Evolutionary conservation across 2,329 filamentous ascomycete species (phyloP).

Genomic region (Aspergillus sp.): DNA sequence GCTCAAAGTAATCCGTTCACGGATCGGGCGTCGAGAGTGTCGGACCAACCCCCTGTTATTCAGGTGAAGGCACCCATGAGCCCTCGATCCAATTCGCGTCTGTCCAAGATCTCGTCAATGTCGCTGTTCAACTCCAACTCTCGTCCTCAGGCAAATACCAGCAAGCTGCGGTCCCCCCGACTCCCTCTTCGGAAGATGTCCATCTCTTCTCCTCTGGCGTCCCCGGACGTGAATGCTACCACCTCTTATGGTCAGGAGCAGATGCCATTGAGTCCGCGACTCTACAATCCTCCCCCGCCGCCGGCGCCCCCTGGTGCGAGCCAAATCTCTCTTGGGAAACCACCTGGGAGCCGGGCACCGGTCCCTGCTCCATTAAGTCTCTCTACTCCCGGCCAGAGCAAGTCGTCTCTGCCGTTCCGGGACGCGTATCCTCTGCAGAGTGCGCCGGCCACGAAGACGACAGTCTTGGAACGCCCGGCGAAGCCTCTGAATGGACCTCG

Average conservation of each 20-base stretch:
- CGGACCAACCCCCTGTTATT: constrained; percentile 19
- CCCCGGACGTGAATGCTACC: constrained; percentile 42
- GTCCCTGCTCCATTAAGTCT: constrained; percentile 32
- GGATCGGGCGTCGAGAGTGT: constrained; percentile 24
- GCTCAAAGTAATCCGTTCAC: constrained; percentile 26
- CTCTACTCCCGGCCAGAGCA: constrained; percentile 25
- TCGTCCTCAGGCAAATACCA: constrained; percentile 36
- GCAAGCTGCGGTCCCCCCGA: constrained; percentile 44
- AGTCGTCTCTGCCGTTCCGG: constrained; percentile 43
- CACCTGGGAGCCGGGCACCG: constrained; percentile 18
- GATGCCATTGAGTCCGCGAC: constrained; percentile 56
- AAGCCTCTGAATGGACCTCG: constrained; percentile 37
- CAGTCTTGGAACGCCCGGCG: constrained; percentile 44
- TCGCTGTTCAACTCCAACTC: constrained; percentile 42
- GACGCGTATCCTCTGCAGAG: constrained; percentile 42
- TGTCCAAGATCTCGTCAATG: constrained; percentile 39
- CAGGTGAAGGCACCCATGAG: constrained; percentile 23
- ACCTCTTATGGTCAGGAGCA: constrained; percentile 49
- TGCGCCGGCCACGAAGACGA: constrained; percentile 49
- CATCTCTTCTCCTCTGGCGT: constrained; percentile 55
- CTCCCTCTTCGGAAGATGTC: constrained; percentile 52
- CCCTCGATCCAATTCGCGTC: constrained; percentile 34
- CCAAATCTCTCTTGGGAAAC: constrained; percentile 37
- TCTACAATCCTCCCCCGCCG: constrained; percentile 55
- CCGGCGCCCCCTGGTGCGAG: constrained; percentile 35